Conservation (phyloP, 1,139 yeast species). For the Tardiomyces depauwii region DNA sequence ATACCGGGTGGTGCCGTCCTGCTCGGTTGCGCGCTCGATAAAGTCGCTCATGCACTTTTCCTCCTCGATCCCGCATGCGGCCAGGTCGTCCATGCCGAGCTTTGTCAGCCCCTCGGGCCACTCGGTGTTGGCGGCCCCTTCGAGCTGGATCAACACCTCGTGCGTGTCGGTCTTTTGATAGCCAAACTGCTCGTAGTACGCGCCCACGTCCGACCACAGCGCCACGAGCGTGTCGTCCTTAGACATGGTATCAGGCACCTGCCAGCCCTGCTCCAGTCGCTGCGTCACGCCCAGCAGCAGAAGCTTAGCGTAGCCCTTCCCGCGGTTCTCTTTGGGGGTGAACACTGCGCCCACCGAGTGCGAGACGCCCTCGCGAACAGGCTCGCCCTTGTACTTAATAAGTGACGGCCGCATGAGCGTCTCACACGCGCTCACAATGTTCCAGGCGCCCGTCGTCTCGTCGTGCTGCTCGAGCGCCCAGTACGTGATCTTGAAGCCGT, state of each 20-base stretch:
- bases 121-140: slow-evolving; percentile 1
- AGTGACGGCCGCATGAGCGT: slow-evolving; percentile 33
- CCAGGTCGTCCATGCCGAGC: slow-evolving; percentile 25
- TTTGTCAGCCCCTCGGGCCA: slow-evolving; percentile 14
- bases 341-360: slow-evolving; percentile 57
- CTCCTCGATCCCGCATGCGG: slow-evolving; percentile 24
- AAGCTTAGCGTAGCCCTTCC: slow-evolving; percentile 48
- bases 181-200: slow-evolving; percentile 49
- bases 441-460: slow-evolving; percentile 10
- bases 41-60: slow-evolving; percentile 14
- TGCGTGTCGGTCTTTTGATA: slow-evolving; percentile 30
- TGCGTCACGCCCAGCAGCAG: slow-evolving; percentile 36
- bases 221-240: slow-evolving; percentile 34
- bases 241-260: slow-evolving; percentile 18
- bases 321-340: slow-evolving; percentile 45
- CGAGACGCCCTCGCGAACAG: slow-evolving; percentile 26
- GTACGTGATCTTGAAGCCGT: slow-evolving; percentile 14
- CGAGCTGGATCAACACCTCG: slow-evolving; percentile 16
- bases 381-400: slow-evolving; percentile 15
- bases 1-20: slow-evolving; percentile 20
- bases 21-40: slow-evolving; percentile 19
- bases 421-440: slow-evolving; percentile 36
- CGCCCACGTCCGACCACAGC: slow-evolving; percentile 63
- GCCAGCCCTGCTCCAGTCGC: slow-evolving; percentile 29
- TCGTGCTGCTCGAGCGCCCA: slow-evolving; percentile 18